phyloP scores from a whole-genome alignment of 177 flowering plant genomes.

The Vitis hybrid region DNA sequence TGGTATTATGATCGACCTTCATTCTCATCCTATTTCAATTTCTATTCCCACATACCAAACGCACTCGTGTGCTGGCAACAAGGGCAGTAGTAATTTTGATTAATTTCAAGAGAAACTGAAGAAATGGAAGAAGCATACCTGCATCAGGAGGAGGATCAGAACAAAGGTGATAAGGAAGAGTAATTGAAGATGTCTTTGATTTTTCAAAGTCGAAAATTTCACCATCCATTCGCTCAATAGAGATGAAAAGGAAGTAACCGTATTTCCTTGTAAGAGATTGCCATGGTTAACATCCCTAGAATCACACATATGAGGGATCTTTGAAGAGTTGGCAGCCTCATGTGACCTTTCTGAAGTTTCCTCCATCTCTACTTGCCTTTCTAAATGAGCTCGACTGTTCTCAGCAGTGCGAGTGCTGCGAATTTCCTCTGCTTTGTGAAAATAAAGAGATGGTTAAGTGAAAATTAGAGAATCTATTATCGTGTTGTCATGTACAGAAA shows the following conservation, averaged over 20 bases:
- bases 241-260: constrained; percentile 26
- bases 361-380: constrained; percentile 18
- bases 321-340: constrained; percentile 17
- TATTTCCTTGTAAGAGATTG: constrained; percentile 17
- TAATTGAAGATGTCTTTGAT: constrained; percentile 39
- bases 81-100: no score
- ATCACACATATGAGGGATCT: constrained; percentile 14
- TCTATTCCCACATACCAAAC: no score
- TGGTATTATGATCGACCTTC: no score
- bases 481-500: background rate
- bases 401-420: constrained; percentile 12
- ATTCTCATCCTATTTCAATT: no score
- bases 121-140: constrained; percentile 32
- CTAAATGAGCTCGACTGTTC: constrained; percentile 28
- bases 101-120: background rate
- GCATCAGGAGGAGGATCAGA: constrained; percentile 60
- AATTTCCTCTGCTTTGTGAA: constrained; percentile 24
- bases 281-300: constrained; percentile 23
- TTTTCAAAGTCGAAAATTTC: constrained; percentile 38
- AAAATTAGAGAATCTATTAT: background rate
- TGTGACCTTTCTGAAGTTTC: constrained; percentile 28
- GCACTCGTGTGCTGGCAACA: no score
- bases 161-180: constrained; percentile 45
- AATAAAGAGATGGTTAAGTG: constrained; percentile 4
- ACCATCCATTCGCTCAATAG: constrained; percentile 34